phyloP scores from a whole-genome alignment of 768 basidiomycete species.

The Hypholoma sublateritium region DNA sequence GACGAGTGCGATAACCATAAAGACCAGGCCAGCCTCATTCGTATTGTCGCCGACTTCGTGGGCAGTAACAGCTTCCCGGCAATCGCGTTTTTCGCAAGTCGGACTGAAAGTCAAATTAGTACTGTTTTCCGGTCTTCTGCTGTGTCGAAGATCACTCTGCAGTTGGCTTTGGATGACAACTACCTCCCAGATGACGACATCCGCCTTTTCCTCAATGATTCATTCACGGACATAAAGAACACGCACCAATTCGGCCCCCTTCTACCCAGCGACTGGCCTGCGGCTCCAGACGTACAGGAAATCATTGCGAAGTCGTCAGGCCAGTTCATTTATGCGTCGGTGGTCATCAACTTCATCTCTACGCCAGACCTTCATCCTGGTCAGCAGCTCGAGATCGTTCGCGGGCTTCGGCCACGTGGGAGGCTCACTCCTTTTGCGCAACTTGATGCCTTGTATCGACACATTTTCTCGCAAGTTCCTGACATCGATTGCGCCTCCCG shows the following conservation, averaged over 20 bases:
- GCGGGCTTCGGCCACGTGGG: too few species aligned
- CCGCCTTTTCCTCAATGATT: not conserved
- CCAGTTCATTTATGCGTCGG: not conserved
- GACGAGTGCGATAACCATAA: not conserved
- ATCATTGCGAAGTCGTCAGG: not conserved
- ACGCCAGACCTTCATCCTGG: not conserved
- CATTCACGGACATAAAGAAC: not conserved
- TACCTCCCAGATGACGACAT: not conserved
- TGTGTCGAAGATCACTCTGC: not conserved
- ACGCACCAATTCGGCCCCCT: not conserved
- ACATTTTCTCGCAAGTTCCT: too few species aligned
- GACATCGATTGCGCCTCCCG: too few species aligned
- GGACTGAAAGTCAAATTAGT: not conserved
- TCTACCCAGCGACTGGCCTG: not conserved
- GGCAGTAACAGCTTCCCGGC: not conserved
- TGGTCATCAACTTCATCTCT: not conserved
- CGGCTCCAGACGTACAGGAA: not conserved
- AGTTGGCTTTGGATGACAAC: not conserved
- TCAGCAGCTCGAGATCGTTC: too few species aligned
- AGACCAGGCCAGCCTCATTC: not conserved
- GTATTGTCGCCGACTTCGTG: too few species aligned
- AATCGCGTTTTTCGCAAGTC: not conserved
- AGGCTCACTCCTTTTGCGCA: too few species aligned
- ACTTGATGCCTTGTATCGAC: too few species aligned
- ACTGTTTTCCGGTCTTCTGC: not conserved